Base-by-base conservation (phyloP, 331 rosid genomes). In the Stylosanthes scabra region DNA sequence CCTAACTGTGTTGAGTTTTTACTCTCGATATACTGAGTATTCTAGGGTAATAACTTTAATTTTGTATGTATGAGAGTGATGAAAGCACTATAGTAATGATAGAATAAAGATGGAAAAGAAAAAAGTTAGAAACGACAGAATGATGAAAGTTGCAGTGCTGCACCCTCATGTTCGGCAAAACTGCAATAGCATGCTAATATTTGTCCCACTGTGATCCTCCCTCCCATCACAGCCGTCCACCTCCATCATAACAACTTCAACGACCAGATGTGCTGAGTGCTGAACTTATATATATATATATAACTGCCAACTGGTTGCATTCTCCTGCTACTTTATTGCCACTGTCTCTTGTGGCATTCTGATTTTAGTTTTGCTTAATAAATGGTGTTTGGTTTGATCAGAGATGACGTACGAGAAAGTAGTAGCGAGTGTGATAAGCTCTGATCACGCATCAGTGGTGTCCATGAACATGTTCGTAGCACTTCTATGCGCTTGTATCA, bases 401-500 rank as follows among this genome's bases (percentile, higher is more conserved):
- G 39, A 34, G 39, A 34, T 34, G 39, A 6, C 39, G 14, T 39
- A 72, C 3, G 58, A 82, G 27, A 73, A 65, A 29, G 58, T 90
- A 29, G 54, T 90, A 63, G 82, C 73, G 12, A 70, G 74, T 74
- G 40, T 78, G 61, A 41, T 55, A 73, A 80, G 87, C 11, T 89
- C 96, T 0, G 92, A 87, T 79, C 97, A 90, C 70, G 71, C 84
- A n/a, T 87, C 97, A 9, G 96, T 95, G 15, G 98, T 90, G 25
- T 92, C 97, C 0, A 81, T 91, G 80, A 94, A 86, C 77, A 67
- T 95, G 6, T 95, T 94, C 50, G 97, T 95, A 10, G 97, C 96
- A n/a, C 97, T 95, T 74, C 92, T 95, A 0, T 84, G 93, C 71
- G 87, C 93, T 66, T 95, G 99, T 80, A 92, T 95, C 74, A 72